These are phyloP conservation scores for Ichthyophthirius multifiliis DNA, from an alignment of 169 alveolate species.

Conservation along the genomic window DNA sequence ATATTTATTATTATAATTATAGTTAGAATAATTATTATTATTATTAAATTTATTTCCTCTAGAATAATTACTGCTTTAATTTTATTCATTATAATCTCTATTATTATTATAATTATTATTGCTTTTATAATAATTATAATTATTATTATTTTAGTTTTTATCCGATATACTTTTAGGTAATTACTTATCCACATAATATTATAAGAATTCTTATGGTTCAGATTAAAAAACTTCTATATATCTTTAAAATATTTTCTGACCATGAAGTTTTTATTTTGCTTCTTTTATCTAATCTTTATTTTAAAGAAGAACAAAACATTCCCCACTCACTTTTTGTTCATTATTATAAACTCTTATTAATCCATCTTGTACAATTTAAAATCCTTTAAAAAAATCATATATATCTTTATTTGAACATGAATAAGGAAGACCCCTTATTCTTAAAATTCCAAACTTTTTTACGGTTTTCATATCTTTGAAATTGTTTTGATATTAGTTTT, in stretches of 20 bases:
- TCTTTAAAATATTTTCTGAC: background rate
- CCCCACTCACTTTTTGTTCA: background rate
- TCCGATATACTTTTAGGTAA: background rate
- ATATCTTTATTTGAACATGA: background rate
- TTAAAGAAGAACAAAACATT: background rate
- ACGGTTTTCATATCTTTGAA: too few relatives aligned
- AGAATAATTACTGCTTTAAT: too few relatives aligned
- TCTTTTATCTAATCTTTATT: background rate
- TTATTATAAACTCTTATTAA: background rate
- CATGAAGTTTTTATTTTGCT: background rate
- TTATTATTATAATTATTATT: too few relatives aligned
- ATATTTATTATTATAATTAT: too few relatives aligned
- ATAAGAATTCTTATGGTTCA: background rate
- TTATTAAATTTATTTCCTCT: too few relatives aligned
- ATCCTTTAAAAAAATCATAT: background rate
- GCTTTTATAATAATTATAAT: too few relatives aligned
- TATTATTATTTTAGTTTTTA: too few relatives aligned
- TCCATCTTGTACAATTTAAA: background rate
- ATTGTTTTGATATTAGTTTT: too few relatives aligned
- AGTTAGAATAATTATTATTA: too few relatives aligned
- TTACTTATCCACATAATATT: background rate
- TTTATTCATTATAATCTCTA: too few relatives aligned
- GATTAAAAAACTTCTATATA: slow-evolving; percentile 2
- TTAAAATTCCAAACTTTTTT: background rate
- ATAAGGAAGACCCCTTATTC: background rate